These are phyloP conservation scores for Viola pubescens DNA, from an alignment of 441 rosid species.

Conservation along the genomic window DNA sequence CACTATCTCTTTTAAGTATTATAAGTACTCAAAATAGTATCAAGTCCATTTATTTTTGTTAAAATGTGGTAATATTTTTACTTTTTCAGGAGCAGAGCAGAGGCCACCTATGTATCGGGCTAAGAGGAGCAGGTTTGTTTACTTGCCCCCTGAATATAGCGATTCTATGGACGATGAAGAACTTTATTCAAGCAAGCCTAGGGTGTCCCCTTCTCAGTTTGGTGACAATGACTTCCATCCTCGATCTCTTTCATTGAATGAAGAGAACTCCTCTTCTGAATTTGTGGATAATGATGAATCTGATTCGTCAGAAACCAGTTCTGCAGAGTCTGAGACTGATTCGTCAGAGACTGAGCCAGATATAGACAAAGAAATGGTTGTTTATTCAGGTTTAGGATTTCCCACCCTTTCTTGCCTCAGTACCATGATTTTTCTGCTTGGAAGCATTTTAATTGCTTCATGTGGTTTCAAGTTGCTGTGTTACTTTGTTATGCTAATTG, in stretches of 20 bases:
- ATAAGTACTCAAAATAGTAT: conserved; percentile 13
- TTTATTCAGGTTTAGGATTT: conserved; percentile 43
- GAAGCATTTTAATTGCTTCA: too few relatives aligned
- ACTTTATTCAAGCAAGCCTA: conserved; percentile 31
- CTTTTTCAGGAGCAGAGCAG: conserved; percentile 53
- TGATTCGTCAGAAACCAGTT: conserved; percentile 37
- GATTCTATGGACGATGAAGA: conserved; percentile 53
- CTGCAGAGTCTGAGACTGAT: conserved; percentile 64
- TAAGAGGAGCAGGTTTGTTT: conserved; percentile 52
- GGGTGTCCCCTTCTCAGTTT: conserved; percentile 36
- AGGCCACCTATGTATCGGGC: conserved; percentile 36
- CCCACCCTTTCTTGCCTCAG: not conserved
- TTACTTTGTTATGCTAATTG: too few relatives aligned
- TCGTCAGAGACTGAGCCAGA: conserved; percentile 81
- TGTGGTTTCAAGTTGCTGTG: too few relatives aligned
- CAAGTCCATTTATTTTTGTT: conserved; percentile 5
- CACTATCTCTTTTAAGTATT: conserved; percentile 18
- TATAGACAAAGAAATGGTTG: conserved; percentile 50
- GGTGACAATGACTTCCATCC: conserved; percentile 35
- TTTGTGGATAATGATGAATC: conserved; percentile 49
- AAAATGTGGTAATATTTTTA: conserved; percentile 22
- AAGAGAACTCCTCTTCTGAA: conserved; percentile 47
- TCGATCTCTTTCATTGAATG: conserved; percentile 34
- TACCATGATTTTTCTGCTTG: too few relatives aligned
- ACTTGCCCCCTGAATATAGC: conserved; percentile 41